phyloP scores from a whole-genome alignment of 1,284 basidiomycete species.

The Fistulina hepatica region DNA sequence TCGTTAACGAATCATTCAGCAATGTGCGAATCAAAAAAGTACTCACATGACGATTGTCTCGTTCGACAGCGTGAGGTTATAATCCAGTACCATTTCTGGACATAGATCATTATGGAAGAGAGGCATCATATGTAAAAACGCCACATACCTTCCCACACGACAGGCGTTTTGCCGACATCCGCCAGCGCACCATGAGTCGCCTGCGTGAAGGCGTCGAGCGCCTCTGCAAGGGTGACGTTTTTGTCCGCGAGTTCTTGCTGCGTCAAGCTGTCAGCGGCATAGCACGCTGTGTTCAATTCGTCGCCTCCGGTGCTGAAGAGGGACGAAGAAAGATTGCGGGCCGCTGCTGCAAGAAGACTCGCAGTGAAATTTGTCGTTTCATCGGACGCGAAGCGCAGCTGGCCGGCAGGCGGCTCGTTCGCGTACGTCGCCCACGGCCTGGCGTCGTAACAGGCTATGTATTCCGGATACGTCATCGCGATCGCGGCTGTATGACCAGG shows the following conservation, averaged over 20 bases:
- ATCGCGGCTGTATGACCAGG: slow-evolving; percentile 68
- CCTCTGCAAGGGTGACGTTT: slow-evolving; percentile 49
- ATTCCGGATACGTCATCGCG: slow-evolving; percentile 46
- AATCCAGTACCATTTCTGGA: slow-evolving; percentile 58
- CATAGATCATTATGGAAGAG: neutral
- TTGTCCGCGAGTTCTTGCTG: slow-evolving; percentile 36
- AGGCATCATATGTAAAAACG: too few species aligned
- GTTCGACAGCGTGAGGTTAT: slow-evolving; percentile 49
- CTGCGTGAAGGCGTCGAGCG: slow-evolving; percentile 51
- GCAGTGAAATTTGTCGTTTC: slow-evolving; percentile 35
- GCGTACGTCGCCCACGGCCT: slow-evolving; percentile 49
- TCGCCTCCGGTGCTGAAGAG: slow-evolving; percentile 78
- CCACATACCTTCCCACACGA: slow-evolving; percentile 33
- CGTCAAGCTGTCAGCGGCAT: slow-evolving; percentile 49
- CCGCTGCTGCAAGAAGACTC: slow-evolving; percentile 28
- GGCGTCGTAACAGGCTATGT: slow-evolving; percentile 49
- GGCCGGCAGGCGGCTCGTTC: slow-evolving; percentile 65
- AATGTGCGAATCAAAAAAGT: too few species aligned
- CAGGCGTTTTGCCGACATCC: slow-evolving; percentile 30
- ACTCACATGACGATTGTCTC: slow-evolving; percentile 62
- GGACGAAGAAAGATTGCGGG: slow-evolving; percentile 38
- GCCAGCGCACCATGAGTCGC: slow-evolving; percentile 28
- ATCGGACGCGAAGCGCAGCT: slow-evolving; percentile 56
- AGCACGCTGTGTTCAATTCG: slow-evolving; percentile 68
- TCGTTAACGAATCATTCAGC: too few species aligned